Evolutionary conservation across 139 green algal species (phyloP).

Genomic region (Tetraselmis chui): DNA sequence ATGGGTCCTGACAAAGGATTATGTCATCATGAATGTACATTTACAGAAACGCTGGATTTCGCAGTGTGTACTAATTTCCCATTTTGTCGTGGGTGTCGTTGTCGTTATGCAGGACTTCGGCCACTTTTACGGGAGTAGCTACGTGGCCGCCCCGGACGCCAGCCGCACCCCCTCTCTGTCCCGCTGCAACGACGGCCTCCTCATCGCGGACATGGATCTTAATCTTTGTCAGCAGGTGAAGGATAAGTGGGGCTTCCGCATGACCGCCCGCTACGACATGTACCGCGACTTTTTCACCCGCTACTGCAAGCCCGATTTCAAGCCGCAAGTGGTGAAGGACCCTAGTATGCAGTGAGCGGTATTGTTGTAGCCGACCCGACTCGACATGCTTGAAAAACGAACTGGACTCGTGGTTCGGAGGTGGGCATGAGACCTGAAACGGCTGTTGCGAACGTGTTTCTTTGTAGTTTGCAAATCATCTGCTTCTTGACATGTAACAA

Average conservation of each 20-base stretch:
- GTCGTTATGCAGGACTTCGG: slow-evolving; percentile 80
- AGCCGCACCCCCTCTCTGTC: slow-evolving; percentile 67
- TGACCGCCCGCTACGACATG: slow-evolving; percentile 87
- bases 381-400: too few relatives aligned
- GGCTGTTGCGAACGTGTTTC: too few relatives aligned
- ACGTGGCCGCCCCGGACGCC: slow-evolving; percentile 88
- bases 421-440: too few relatives aligned
- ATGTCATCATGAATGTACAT: too few relatives aligned
- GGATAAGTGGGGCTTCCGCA: slow-evolving; percentile 90
- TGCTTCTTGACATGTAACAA: too few relatives aligned
- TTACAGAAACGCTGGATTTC: too few relatives aligned
- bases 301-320: slow-evolving; percentile 61
- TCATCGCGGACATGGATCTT: slow-evolving; percentile 85
- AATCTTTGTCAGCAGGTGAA: slow-evolving; percentile 86
- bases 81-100: too few relatives aligned
- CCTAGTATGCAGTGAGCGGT: slow-evolving; percentile 4
- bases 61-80: too few relatives aligned
- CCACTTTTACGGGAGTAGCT: slow-evolving; percentile 88
- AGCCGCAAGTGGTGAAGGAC: slow-evolving; percentile 77
- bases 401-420: too few relatives aligned
- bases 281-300: slow-evolving; percentile 73
- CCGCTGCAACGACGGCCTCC: slow-evolving; percentile 71
- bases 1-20: too few relatives aligned
- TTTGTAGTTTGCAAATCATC: too few relatives aligned
- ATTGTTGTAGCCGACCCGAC: too few relatives aligned